A percentile compares a stretch with the other conserved stretches of the same genome.
Conservation (phyloP, 257 asterid species). For the Mitragyna speciosa region DNA sequence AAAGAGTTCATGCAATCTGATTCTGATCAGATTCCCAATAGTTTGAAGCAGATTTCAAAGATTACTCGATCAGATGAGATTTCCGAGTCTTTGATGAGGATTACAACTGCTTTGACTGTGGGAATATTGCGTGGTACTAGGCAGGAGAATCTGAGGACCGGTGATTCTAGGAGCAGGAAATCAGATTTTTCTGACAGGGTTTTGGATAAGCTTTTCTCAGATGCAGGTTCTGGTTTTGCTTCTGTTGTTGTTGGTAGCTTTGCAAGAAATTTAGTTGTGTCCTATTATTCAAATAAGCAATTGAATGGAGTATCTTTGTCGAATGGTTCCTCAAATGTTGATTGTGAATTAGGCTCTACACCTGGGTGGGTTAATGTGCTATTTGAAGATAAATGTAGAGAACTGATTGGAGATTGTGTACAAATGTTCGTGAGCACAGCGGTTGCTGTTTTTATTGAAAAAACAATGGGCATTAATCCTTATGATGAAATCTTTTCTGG, state of each 20-base stretch:
- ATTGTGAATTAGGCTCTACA: constrained; percentile 13
- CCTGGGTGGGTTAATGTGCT: constrained; percentile 43
- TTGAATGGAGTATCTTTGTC: not conserved
- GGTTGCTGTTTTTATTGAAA: constrained; percentile 62
- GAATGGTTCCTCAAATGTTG: not conserved
- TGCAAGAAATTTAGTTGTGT: constrained; percentile 54
- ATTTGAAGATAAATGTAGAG: constrained; percentile 52
- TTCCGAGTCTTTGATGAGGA: constrained; percentile 39
- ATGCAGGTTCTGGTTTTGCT: constrained; percentile 66
- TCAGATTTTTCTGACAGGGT: constrained; percentile 34
- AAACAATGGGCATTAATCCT: constrained; percentile 53
- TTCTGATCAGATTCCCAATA: constrained; percentile 64
- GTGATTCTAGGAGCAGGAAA: constrained; percentile 5
- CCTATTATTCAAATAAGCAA: constrained; percentile 31
- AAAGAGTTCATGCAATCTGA: constrained; percentile 58
- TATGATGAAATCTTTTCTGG: constrained; percentile 61
- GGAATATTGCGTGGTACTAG: constrained; percentile 51
- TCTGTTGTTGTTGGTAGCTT: constrained; percentile 70
- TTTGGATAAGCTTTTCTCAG: constrained; percentile 51
- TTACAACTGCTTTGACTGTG: constrained; percentile 48
- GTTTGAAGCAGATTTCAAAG: constrained; percentile 66
- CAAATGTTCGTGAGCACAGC: constrained; percentile 61
- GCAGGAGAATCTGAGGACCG: constrained; percentile 16
- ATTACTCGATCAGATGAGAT: constrained; percentile 50
- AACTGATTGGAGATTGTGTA: constrained; percentile 51